These are phyloP conservation scores for Aspergillus amoenus DNA, from an alignment of 2,329 filamentous ascomycete species.

Conservation along the genomic window DNA sequence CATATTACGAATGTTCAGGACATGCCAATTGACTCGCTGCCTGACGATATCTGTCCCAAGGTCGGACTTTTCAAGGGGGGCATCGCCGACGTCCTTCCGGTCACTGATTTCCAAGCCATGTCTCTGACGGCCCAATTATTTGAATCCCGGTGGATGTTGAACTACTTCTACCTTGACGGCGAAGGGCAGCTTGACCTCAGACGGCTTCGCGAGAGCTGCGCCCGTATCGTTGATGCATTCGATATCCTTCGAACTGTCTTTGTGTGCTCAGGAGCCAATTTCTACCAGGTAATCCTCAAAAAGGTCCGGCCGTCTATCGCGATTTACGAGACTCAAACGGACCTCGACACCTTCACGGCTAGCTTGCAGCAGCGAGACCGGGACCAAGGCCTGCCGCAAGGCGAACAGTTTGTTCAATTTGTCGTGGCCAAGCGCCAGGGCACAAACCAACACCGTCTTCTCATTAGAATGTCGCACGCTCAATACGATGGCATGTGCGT, in stretches of 20 bases:
- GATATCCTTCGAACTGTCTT: conserved; percentile 69
- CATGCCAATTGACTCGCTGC: conserved; percentile 30
- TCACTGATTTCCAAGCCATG: conserved; percentile 51
- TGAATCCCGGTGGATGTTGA: conserved; percentile 43
- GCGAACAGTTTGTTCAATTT: conserved; percentile 62
- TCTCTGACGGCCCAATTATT: conserved; percentile 53
- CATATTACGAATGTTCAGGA: conserved; percentile 38
- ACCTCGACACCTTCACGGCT: conserved; percentile 53
- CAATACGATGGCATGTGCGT: conserved; percentile 70
- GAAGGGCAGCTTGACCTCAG: conserved; percentile 48
- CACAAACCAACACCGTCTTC: conserved; percentile 48
- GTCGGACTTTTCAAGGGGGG: conserved; percentile 53
- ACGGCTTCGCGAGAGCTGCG: conserved; percentile 41
- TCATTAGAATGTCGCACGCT: conserved; percentile 65
- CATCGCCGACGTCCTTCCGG: conserved; percentile 58
- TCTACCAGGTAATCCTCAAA: conserved; percentile 59
- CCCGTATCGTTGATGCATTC: conserved; percentile 58
- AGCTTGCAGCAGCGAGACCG: conserved; percentile 58
- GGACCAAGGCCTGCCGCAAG: conserved; percentile 55
- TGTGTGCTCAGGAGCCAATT: conserved; percentile 51
- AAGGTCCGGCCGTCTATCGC: conserved; percentile 53
- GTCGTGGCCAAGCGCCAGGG: conserved; percentile 49
- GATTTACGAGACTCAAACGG: conserved; percentile 53
- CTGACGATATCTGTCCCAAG: conserved; percentile 46
- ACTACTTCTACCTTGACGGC: conserved; percentile 60